Percentiles rank a stretch among this genome's conserved stretches.
Conservation (phyloP, 2,329 filamentous ascomycete genomes). For the Penicillium sp. region DNA sequence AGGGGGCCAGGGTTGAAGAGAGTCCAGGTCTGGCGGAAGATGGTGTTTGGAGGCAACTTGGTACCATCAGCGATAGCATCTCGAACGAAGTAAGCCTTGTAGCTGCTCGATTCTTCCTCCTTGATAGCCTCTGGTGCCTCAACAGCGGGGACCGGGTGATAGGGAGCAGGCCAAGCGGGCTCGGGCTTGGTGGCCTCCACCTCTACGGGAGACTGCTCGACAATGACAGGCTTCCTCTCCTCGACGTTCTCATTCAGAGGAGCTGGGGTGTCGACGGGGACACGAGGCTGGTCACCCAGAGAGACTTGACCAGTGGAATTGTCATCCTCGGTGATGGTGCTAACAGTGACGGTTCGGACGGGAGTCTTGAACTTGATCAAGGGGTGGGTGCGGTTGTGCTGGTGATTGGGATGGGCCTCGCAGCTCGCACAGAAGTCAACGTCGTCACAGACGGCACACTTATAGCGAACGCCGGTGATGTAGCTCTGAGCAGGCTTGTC, state of each 20-base stretch:
- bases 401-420: constrained; percentile 83
- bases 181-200: constrained; percentile 27
- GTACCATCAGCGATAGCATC: constrained; percentile 84
- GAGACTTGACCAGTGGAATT: constrained; percentile 64
- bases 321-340: constrained; percentile 78
- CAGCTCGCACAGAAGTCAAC: constrained; percentile 94
- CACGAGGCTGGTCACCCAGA: constrained; percentile 73
- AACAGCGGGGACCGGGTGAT: constrained; percentile 4
- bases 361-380: constrained; percentile 97
- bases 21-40: constrained; percentile 91
- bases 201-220: constrained; percentile 30
- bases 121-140: constrained; percentile 5
- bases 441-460: constrained; percentile 95
- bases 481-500: constrained; percentile 54
- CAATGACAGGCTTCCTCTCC: constrained; percentile 32
- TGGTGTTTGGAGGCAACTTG: constrained; percentile 69
- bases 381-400: constrained; percentile 94
- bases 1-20: constrained; percentile 81
- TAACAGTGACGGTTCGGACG: constrained; percentile 85
- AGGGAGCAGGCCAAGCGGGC: neutral
- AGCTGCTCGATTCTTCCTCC: constrained; percentile 23
- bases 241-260: constrained; percentile 36
- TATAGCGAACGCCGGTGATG: constrained; percentile 89
- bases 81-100: constrained; percentile 72
- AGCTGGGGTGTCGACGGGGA: constrained; percentile 45